Percentiles rank a stretch among this genome's conserved stretches.
phyloP scores from a whole-genome alignment of 2,329 filamentous ascomycete genomes.

The Ophiostoma sp. region DNA sequence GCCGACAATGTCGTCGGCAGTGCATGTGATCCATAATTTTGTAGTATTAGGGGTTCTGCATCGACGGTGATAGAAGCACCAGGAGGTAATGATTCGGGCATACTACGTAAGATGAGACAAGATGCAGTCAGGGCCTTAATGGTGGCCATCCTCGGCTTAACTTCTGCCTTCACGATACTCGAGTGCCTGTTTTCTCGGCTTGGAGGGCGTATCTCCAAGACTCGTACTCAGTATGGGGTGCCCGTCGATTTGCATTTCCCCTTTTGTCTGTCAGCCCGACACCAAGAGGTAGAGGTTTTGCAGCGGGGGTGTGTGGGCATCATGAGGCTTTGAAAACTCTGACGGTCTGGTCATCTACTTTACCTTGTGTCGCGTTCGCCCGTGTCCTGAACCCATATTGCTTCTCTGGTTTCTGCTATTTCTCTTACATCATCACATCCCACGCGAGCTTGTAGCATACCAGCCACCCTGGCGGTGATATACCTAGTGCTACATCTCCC shows the following conservation, averaged over 20 bases:
- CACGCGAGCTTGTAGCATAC: neutral
- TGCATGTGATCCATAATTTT: neutral
- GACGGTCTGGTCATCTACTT: neutral
- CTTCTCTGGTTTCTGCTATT: neutral
- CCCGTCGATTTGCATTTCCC: neutral
- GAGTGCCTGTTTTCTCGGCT: neutral
- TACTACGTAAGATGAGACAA: neutral
- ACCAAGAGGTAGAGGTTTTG: neutral
- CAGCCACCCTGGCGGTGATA: neutral
- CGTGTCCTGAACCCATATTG: neutral
- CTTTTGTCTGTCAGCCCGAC: neutral
- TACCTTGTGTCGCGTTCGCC: conserved; percentile 1
- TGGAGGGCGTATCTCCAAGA: neutral
- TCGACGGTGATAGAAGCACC: neutral
- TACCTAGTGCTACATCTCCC: neutral
- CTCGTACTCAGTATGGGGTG: neutral
- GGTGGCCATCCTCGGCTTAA: neutral
- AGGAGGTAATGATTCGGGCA: neutral
- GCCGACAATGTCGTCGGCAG: neutral
- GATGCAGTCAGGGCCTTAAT: neutral
- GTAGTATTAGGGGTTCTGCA: neutral
- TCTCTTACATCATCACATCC: neutral
- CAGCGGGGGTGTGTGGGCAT: conserved; percentile 1
- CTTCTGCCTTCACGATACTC: neutral
- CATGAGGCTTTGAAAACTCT: conserved; percentile 2